A percentile compares a stretch with the other conserved stretches of the same genome.
Conservation (phyloP, 1,284 basidiomycete genomes). For the Trametes pubescens region DNA sequence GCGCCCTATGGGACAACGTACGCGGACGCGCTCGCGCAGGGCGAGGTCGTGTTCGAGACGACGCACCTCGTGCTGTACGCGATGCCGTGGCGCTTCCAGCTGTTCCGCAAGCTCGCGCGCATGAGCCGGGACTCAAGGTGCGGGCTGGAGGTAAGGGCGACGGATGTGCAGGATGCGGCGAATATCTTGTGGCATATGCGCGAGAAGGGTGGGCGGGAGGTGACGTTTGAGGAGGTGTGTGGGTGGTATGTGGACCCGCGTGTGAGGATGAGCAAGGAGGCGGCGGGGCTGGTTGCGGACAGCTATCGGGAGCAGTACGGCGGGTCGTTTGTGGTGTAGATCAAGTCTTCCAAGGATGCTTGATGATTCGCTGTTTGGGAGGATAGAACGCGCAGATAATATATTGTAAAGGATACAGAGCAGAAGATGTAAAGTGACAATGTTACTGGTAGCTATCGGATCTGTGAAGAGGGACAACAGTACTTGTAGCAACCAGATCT, state of each 20-base stretch:
- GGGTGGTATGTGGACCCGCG: not conserved
- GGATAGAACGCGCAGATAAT: no score
- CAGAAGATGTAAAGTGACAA: no score
- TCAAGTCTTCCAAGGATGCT: no score
- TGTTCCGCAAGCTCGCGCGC: slow-evolving; percentile 4
- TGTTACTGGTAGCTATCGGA: no score
- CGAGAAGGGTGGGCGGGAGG: not conserved
- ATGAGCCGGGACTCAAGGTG: not conserved
- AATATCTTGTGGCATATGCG: not conserved
- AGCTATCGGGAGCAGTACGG: not conserved
- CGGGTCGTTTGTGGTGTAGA: not conserved
- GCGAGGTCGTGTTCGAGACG: not conserved
- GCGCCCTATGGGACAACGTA: not conserved
- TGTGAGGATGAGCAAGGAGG: not conserved
- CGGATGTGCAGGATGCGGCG: slow-evolving; percentile 2
- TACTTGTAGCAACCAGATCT: no score
- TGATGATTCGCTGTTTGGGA: not conserved
- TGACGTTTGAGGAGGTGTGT: not conserved
- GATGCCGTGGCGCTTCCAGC: not conserved
- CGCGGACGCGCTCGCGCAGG: not conserved
- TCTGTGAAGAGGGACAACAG: no score
- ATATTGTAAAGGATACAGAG: no score
- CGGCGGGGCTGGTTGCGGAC: not conserved
- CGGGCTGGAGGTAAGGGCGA: slow-evolving; percentile 1
- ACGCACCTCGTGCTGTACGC: not conserved